Evolutionary conservation across 257 asterid genomes (phyloP), one percentile per base, ranked within the genome.

Genomic region (Solanum tarijense): DNA sequence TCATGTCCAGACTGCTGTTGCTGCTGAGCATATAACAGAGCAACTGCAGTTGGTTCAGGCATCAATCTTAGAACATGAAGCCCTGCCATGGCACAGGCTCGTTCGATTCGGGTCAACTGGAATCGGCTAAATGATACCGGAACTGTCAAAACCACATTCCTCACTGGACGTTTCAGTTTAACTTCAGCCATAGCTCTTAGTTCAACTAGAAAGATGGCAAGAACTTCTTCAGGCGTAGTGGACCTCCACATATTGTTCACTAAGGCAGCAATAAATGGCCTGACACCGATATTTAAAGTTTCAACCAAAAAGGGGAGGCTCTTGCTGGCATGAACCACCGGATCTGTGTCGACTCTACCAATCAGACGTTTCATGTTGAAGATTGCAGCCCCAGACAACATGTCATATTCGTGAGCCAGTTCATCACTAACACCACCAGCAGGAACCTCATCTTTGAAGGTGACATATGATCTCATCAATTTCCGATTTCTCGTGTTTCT

Each of bases 41-140:
- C 98, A 25, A 96, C 98, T 12, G 98, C 98, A 31, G 98, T 93
- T 2, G 99, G 99, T 83, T 96, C 99, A 0, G 99, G 98, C 97
- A 95, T 96, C 88, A 94, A 55, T 69, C 99, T 91, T 79, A 95
- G 93, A 46, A 95, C 98, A 52, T 92, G 98, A 87, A 96, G 98
- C 35, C 98, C 98, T 14, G 98, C 99, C 98, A 95, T 95, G 52
- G 98, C 98, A 87, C 99, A 96, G 2, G 98, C 98, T 48, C 98
- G 91, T 58, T 94, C 98, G 21, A 96, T 43, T 32, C 99, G 92
- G 31, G 96, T 94, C 65, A 93, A 81, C 74, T 95, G 99, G 89
- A 96, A 95, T 32, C 99, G 94, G 86, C 95, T 95, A 90, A 95
- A 96, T 0, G 98, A 92, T 9, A 95, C 98, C 0, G 99, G 98